Percentiles rank a stretch among this genome's conserved stretches.
These are phyloP conservation scores for Ophiostoma quercus DNA, from an alignment of 2,329 filamentous ascomycete genomes.

Conservation along the genomic window DNA sequence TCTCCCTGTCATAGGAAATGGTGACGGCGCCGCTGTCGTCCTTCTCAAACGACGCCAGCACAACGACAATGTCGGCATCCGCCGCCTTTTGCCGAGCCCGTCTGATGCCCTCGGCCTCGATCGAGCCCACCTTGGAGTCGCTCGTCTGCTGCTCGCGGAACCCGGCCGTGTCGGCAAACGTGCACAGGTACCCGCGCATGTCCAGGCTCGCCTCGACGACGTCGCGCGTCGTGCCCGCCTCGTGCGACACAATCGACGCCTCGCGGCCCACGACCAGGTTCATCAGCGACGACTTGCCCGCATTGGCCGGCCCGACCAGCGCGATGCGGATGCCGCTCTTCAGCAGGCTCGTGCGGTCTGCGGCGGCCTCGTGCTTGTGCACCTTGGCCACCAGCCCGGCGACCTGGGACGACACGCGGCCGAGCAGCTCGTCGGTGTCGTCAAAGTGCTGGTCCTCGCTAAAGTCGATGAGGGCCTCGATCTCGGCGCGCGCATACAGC, in stretches of 20 bases:
- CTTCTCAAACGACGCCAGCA: constrained; percentile 67
- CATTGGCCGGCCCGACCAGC: constrained; percentile 85
- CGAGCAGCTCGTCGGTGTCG: constrained; percentile 71
- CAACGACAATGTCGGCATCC: constrained; percentile 79
- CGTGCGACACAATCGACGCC: constrained; percentile 87
- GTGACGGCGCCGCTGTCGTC: constrained; percentile 32
- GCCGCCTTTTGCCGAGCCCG: constrained; percentile 74
- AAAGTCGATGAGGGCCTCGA: constrained; percentile 96
- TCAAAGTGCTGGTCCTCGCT: constrained; percentile 97
- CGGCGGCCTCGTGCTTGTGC: constrained; percentile 61
- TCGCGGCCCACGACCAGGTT: constrained; percentile 87
- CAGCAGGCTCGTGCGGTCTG: constrained; percentile 75
- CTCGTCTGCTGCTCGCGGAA: constrained; percentile 48
- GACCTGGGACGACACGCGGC: constrained; percentile 52
- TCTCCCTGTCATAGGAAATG: constrained; percentile 52
- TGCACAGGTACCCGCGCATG: constrained; percentile 81
- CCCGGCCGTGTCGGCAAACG: constrained; percentile 93
- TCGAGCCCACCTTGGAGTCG: constrained; percentile 49
- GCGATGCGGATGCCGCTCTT: constrained; percentile 81
- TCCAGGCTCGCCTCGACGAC: constrained; percentile 90
- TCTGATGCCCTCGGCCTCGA: constrained; percentile 87
- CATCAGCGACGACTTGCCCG: constrained; percentile 88
- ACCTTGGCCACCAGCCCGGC: constrained; percentile 52
- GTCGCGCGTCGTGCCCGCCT: constrained; percentile 90
- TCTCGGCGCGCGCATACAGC: constrained; percentile 76